phyloP scores from a whole-genome alignment of 495 filamentous ascomycete species.

The Trichoderma parareesei region DNA sequence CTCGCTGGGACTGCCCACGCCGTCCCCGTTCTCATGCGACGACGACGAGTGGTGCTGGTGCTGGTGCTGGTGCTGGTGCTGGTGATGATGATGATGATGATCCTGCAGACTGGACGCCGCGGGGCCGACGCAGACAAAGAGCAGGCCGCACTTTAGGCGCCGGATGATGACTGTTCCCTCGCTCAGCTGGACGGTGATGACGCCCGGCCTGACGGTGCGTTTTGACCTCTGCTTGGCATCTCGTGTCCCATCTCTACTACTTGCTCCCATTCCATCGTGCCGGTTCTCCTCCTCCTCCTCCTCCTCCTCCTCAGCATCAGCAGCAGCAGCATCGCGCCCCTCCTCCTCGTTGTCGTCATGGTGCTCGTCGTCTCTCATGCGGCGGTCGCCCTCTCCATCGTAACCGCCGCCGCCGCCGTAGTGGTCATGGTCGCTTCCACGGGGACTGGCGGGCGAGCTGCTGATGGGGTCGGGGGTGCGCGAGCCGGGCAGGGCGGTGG shows the following conservation, averaged over 20 bases:
- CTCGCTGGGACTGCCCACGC: conserved; percentile 23
- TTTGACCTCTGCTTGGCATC: not conserved
- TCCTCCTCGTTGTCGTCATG: too few species aligned
- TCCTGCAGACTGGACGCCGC: conserved; percentile 7
- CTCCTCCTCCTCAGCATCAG: too few species aligned
- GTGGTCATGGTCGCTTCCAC: conserved; percentile 10
- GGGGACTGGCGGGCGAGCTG: conserved; percentile 6
- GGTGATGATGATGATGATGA: not conserved
- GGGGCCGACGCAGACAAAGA: conserved; percentile 48
- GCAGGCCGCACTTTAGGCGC: conserved; percentile 37
- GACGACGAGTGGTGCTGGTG: conserved; percentile 4
- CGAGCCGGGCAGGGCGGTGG: conserved; percentile 14
- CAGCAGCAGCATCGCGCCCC: too few species aligned
- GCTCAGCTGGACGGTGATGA: conserved; percentile 40
- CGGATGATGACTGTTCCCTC: conserved; percentile 41
- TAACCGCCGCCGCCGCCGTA: not conserved
- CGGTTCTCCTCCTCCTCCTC: too few species aligned
- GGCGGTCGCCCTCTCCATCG: not conserved
- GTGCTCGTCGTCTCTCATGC: not conserved
- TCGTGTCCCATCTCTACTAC: too few species aligned
- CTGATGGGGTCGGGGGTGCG: conserved; percentile 12
- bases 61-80: not conserved
- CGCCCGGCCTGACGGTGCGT: conserved; percentile 14
- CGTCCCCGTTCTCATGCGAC: conserved; percentile 12
- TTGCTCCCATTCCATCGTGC: too few species aligned